Base-by-base conservation (phyloP, 2,329 filamentous ascomycete genomes). In the Coniochaeta hoffmannii region DNA sequence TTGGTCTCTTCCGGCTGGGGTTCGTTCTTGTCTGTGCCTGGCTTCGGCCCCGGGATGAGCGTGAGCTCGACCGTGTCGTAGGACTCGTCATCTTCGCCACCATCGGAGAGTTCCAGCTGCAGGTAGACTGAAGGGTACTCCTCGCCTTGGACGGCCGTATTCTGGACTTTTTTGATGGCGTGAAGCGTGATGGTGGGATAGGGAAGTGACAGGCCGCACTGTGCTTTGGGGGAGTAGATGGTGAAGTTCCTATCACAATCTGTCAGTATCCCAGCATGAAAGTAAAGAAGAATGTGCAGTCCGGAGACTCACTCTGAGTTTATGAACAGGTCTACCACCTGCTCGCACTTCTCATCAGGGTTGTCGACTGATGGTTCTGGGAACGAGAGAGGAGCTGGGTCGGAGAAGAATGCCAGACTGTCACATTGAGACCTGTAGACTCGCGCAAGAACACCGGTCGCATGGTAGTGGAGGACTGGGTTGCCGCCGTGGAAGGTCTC, bases 151-250 rank as follows among this genome's bases (percentile, higher is more conserved):
- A 72, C 66, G 46, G 72, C 68, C 63, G 81, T 74, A 56, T 83
- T 81, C 69, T 89, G 86, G 64, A 81, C 74, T 55, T 83, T 81
- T 69, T 89, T 86, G 62, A 88, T 81, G 0, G 87, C 89, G 67
- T 91, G 88, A 15, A 92, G 83, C 22, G 85, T 85, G 66, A 93
- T 88, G 58, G 82, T 75, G 3, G 85, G 87, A 69, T 91, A 93
- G 0, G 87, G 83, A 60, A 92, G 87, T 38, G 82, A 78, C 46
- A 90, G 71, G 59, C 88, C 89, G 17, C 73, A 77, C 34, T 76
- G 73, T 12, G 76, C 78, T 3, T 77, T 68, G 12, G 73, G 69
- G 61, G 85, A 86, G 73, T 84, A 91, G 58, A 92, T 69, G 14
- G 76, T 83, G 55, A 92, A 76, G 62, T 77, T 73, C 63, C 80